phyloP scores from a whole-genome alignment of 2,329 filamentous ascomycete species.

The Sclerotinia subarctica region DNA sequence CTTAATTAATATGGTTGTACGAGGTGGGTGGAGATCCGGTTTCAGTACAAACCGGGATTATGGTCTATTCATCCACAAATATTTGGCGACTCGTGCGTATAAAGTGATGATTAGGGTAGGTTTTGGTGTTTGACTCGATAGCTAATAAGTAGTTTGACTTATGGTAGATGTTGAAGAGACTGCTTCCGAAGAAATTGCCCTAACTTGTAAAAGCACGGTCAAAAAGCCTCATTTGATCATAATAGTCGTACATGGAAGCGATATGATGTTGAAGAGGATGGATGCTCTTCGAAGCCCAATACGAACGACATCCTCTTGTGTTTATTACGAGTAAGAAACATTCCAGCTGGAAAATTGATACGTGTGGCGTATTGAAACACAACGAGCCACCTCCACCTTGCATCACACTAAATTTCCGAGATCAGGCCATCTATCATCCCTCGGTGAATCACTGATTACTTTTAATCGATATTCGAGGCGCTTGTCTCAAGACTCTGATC shows the following conservation, averaged over 20 bases:
- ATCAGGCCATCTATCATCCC: background rate
- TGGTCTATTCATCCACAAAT: conserved; percentile 22
- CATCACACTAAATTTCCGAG: conserved; percentile 8
- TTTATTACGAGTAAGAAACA: background rate
- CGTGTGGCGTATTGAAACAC: conserved; percentile 13
- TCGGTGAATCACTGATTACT: conserved; percentile 7
- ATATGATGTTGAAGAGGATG: background rate
- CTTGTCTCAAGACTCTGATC: conserved; percentile 16
- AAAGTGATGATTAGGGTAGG: background rate
- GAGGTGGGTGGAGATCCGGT: background rate
- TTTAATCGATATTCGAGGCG: background rate
- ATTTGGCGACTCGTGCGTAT: conserved; percentile 10
- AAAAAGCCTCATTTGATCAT: conserved; percentile 3
- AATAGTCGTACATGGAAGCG: conserved; percentile 4
- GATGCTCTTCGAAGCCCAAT: background rate
- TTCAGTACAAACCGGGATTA: conserved; percentile 14
- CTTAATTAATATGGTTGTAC: conserved; percentile 4
- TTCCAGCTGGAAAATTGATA: conserved; percentile 5
- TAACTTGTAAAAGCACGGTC: conserved; percentile 7
- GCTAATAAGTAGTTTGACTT: conserved; percentile 1
- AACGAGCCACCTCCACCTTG: conserved; percentile 14
- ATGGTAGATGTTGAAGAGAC: background rate
- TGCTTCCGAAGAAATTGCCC: conserved; percentile 4
- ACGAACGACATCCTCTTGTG: background rate
- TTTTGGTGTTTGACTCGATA: conserved; percentile 2